phyloP scores from a whole-genome alignment of 2,329 filamentous ascomycete genomes.

The Immersiporthe knoxdaviesiana region DNA sequence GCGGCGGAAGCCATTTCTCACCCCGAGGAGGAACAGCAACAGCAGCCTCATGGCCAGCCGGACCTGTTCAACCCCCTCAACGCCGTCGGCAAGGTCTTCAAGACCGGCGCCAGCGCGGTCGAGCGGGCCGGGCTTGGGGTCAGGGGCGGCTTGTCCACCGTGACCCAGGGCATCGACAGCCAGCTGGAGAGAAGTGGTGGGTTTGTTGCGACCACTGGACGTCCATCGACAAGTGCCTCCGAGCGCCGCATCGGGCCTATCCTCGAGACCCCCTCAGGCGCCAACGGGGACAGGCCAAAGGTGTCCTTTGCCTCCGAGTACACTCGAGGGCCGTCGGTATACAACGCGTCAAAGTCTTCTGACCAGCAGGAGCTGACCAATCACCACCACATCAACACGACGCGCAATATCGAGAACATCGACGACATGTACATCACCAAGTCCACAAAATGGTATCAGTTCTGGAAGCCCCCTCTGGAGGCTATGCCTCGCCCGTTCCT shows the following conservation, averaged over 20 bases:
- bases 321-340: constrained; percentile 43
- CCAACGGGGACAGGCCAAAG: constrained; percentile 42
- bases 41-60: constrained; percentile 25
- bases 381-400: constrained; percentile 52
- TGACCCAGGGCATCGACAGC: constrained; percentile 54
- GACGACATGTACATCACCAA: constrained; percentile 54
- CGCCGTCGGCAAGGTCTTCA: constrained; percentile 56
- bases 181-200: constrained; percentile 60
- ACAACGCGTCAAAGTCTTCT: constrained; percentile 45
- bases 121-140: constrained; percentile 50
- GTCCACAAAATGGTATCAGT: constrained; percentile 60
- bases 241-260: constrained; percentile 29
- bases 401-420: constrained; percentile 52
- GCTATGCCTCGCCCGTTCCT: constrained; percentile 64
- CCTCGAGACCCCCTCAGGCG: constrained; percentile 26
- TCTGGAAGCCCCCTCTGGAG: constrained; percentile 67
- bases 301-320: constrained; percentile 39
- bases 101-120: constrained; percentile 47
- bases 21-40: too few relatives aligned
- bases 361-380: constrained; percentile 41
- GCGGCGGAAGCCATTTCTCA: constrained; percentile 33
- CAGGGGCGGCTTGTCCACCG: constrained; percentile 48
- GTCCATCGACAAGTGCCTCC: constrained; percentile 32
- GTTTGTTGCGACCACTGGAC: constrained; percentile 43
- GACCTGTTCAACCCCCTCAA: constrained; percentile 34